A percentile compares a stretch with the other conserved stretches of the same genome.
Evolutionary conservation across 2,329 filamentous ascomycete species (phyloP).

Genomic region (Zopfia rhizophila): DNA sequence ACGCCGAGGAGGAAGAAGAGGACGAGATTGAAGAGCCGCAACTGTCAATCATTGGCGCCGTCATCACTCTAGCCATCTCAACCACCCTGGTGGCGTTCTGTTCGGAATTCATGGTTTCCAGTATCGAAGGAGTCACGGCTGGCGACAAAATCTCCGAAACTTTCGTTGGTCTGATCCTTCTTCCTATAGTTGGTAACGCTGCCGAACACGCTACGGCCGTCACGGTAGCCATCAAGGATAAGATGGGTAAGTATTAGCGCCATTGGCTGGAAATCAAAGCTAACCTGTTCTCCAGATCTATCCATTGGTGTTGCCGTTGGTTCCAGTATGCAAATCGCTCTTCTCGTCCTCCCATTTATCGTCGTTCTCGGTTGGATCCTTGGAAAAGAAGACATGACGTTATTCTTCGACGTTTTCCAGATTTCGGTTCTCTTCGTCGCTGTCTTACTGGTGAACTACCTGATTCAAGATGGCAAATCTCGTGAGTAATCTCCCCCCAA

Average conservation of each 20-base stretch:
- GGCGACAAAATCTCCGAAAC: constrained; percentile 64
- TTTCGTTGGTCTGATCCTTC: constrained; percentile 71
- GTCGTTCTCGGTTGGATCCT: constrained; percentile 71
- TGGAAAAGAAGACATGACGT: constrained; percentile 71
- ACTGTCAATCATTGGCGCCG: constrained; percentile 75
- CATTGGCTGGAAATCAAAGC: no score
- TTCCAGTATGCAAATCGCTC: constrained; percentile 72
- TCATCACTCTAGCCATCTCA: constrained; percentile 75
- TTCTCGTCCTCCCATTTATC: constrained; percentile 69
- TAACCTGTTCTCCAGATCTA: no score
- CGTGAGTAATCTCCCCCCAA: constrained; percentile 39
- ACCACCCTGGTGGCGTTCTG: constrained; percentile 85
- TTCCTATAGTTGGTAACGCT: constrained; percentile 74
- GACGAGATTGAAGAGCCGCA: constrained; percentile 81
- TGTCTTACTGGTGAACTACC: constrained; percentile 68
- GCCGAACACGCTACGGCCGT: constrained; percentile 73
- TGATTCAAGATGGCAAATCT: constrained; percentile 70
- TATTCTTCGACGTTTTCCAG: constrained; percentile 90
- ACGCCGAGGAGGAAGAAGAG: constrained; percentile 59
- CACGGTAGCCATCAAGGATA: constrained; percentile 71
- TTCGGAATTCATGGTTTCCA: constrained; percentile 71
- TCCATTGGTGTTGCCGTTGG: constrained; percentile 73
- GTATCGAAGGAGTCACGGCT: constrained; percentile 65
- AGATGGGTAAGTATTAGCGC: no score
- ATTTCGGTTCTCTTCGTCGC: constrained; percentile 72